Conservation (phyloP, 768 basidiomycete genomes). For the Termitomyces sp. region DNA sequence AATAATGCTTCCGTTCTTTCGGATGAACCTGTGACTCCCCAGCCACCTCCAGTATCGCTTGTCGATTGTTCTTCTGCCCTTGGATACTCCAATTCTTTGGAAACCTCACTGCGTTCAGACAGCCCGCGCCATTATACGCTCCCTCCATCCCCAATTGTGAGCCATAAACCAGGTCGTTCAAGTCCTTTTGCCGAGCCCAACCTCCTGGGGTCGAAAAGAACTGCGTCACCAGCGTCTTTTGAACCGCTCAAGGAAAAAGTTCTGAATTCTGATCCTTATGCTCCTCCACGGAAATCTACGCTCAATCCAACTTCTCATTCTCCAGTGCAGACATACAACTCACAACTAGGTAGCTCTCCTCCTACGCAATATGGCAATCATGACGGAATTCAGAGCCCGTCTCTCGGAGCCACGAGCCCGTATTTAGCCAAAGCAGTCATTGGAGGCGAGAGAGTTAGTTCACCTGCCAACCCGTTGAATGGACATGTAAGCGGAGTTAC, state of each 20-base stretch:
- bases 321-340: neutral
- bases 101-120: neutral
- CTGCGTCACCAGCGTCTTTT: slow-evolving; percentile 7
- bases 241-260: slow-evolving; percentile 2
- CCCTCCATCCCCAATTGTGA: slow-evolving; percentile 13
- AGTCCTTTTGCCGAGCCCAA: slow-evolving; percentile 7
- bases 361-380: neutral
- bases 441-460: slow-evolving; percentile 6
- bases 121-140: slow-evolving; percentile 11
- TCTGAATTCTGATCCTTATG: neutral
- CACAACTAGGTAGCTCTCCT: slow-evolving; percentile 8
- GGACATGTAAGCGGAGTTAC: slow-evolving; percentile 14
- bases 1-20: neutral
- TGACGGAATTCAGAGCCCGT: slow-evolving; percentile 3
- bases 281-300: neutral
- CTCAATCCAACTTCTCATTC: neutral
- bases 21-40: neutral
- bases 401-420: neutral
- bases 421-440: slow-evolving; percentile 8
- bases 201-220: slow-evolving; percentile 2
- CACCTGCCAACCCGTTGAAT: slow-evolving; percentile 4
- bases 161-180: slow-evolving; percentile 1
- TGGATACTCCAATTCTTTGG: neutral
- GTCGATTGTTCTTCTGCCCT: neutral
- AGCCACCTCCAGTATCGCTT: neutral